Conservation (phyloP, 2,329 filamentous ascomycete species). For the Fusarium denticulatum region DNA sequence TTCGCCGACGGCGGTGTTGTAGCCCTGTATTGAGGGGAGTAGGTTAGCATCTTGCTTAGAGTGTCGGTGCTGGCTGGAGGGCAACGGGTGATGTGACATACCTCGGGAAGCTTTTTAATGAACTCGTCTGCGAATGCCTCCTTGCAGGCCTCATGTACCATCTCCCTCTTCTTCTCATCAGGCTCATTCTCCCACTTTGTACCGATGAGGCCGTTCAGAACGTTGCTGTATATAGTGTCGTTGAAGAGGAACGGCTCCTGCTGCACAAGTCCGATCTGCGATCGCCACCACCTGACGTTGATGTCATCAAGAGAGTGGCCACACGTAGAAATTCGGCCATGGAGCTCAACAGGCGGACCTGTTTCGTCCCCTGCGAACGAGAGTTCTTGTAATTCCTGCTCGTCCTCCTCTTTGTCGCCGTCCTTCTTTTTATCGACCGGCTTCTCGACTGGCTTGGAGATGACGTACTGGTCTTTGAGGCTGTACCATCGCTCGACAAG, state of each 20-base stretch:
- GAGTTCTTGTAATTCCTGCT: background rate
- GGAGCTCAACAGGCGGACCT: slow-evolving; percentile 57
- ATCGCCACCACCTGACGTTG: slow-evolving; percentile 70
- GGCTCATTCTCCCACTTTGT: slow-evolving; percentile 61
- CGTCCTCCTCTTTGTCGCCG: background rate
- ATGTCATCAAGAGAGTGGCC: slow-evolving; percentile 64
- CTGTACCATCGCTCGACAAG: slow-evolving; percentile 78
- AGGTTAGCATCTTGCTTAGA: background rate
- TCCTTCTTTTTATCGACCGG: slow-evolving; percentile 45
- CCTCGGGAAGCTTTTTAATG: slow-evolving; percentile 69
- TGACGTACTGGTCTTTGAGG: slow-evolving; percentile 60
- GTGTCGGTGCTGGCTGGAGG: too few relatives aligned
- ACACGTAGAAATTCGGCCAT: slow-evolving; percentile 61
- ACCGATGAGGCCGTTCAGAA: slow-evolving; percentile 66
- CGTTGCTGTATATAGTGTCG: slow-evolving; percentile 70
- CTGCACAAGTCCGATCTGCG: slow-evolving; percentile 71
- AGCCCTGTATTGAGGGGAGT: slow-evolving; percentile 58
- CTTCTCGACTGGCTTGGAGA: slow-evolving; percentile 60
- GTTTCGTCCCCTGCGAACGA: slow-evolving; percentile 45
- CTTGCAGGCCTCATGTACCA: slow-evolving; percentile 71
- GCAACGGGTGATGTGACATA: slow-evolving; percentile 36
- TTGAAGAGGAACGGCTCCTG: slow-evolving; percentile 76
- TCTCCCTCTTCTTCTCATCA: slow-evolving; percentile 64
- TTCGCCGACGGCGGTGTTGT: slow-evolving; percentile 79
- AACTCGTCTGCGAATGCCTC: slow-evolving; percentile 77